phyloP scores from a whole-genome alignment of 2,329 filamentous ascomycete genomes.

The Pseudocercospora fijiensis region DNA sequence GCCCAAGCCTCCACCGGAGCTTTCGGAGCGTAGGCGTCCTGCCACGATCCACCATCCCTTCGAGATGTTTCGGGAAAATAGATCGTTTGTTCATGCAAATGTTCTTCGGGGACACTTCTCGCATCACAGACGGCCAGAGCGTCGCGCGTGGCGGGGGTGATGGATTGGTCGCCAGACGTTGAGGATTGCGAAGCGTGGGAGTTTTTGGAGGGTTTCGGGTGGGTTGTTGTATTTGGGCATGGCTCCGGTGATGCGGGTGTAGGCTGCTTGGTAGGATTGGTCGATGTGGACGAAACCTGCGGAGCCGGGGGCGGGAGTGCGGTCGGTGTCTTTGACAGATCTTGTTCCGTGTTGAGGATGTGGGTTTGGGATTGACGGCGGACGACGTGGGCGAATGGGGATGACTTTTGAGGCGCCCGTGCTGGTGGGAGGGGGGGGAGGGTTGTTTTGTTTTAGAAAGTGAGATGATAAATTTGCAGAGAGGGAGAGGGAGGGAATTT shows the following conservation, averaged over 20 bases:
- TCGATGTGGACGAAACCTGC: constrained; percentile 5
- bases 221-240: background rate
- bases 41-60: background rate
- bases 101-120: constrained; percentile 35
- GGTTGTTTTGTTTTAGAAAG: background rate
- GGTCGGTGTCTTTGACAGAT: background rate
- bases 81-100: constrained; percentile 42
- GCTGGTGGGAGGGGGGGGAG: too few species aligned
- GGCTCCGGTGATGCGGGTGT: background rate
- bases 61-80: background rate
- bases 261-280: constrained; percentile 6
- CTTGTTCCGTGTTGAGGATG: background rate
- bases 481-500: background rate
- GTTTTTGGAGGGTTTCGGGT: background rate
- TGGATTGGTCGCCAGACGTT: constrained; percentile 39
- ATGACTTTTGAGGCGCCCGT: background rate
- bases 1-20: background rate
- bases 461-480: background rate
- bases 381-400: constrained; percentile 5
- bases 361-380: background rate
- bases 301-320: background rate
- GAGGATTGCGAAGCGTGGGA: constrained; percentile 44
- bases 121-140: constrained; percentile 24
- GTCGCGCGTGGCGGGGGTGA: constrained; percentile 21
- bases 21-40: background rate